Base-by-base conservation (phyloP, 352 stramenopile species). In the Hyaloperonospora arabidopsidis region DNA sequence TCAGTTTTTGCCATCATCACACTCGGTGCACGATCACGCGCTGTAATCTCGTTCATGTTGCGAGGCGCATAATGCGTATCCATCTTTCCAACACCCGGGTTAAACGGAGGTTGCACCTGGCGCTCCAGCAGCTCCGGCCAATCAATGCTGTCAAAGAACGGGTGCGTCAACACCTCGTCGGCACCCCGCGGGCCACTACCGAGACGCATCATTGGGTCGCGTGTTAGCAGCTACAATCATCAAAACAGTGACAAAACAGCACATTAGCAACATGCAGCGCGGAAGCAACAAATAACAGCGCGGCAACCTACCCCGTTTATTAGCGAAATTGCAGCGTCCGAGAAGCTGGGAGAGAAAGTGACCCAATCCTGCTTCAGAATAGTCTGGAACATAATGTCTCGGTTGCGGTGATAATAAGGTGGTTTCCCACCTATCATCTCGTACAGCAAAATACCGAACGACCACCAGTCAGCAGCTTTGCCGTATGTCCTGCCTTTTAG, bases 341-440 rank as follows among this genome's bases (percentile, higher is more conserved):
- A 97, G 40, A 99, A 92, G 50, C 89, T 97, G 14, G 86, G 74
- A 40, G 96, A 97, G 70, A 99, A 99, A 8, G 86, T 95, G 8
- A 99, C 85, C 68, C 83, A 95, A 52, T 94, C 82, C 61, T 93
- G 84, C 69, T 95, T 94, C 45, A 95, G 56, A 65, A 95, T 95
- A 46, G 84, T 95, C 63, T 93, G 82, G 68, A 95, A 94, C 86
- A 95, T 95, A 54, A 93, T 95, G 57, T 94, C 83, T 48, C 83
- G 81, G 70, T 95, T 95, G 61, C 82, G 83, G 57, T 95, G 83
- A 64, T 95, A 95, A 61, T 94, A 94, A 52, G 86, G 86, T 15
- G 84, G 84, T 59, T 93, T 92, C 51, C 90, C 91, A 23, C 85
- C 94, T 46, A 97, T 95, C 91, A 98, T 97, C 60, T 97, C 91